Base-by-base conservation (phyloP, 495 filamentous ascomycete species). In the Aspergillus diversus region DNA sequence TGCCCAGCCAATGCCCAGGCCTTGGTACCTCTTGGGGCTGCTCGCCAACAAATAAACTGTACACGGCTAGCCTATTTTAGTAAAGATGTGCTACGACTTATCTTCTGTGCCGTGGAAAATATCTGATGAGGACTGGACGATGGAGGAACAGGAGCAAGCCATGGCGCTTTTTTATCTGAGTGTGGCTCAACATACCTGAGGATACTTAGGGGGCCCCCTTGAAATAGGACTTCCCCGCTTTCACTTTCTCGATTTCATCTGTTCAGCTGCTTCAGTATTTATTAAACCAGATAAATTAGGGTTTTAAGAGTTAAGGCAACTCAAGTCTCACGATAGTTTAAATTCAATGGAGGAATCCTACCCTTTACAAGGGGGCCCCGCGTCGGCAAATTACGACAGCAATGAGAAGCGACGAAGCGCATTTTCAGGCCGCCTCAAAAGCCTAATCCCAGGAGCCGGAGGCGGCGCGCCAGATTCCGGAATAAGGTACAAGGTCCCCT, bases 281-380 rank as follows among this genome's bases (percentile, higher is more conserved):
- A n/a, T 49, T 49, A 1, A 49, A 4, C 46, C 46, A n/a, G 46
- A 49, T 49, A 49, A 11, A 49, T n/a, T n/a, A n/a, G n/a, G n/a
- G n/a, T n/a, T 49, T 7, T 48, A 48, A 17, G 3, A 49, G 17
- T 11, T n/a, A n/a, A n/a, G n/a, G n/a, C n/a, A n/a, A n/a, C n/a
- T n/a, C n/a, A n/a, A n/a, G n/a, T n/a, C n/a, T n/a, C n/a, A n/a
- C n/a, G n/a, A n/a, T n/a, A n/a, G n/a, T n/a, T n/a, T n/a, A n/a
- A 49, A 49, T 49, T 7, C 46, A 49, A 49, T 49, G 46, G 46
- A 49, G 13, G 46, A 49, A 49, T 49, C 46, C 5, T 15, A 49
- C 46, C 46, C 46, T 49, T 49, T 49, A 49, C 46, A 49, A 1
- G 46, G 46, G 5, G 6, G 5, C 46, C 17, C 46, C 46, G 4